phyloP scores from a whole-genome alignment of 2,329 filamentous ascomycete species.

The Aspergillus tanneri region DNA sequence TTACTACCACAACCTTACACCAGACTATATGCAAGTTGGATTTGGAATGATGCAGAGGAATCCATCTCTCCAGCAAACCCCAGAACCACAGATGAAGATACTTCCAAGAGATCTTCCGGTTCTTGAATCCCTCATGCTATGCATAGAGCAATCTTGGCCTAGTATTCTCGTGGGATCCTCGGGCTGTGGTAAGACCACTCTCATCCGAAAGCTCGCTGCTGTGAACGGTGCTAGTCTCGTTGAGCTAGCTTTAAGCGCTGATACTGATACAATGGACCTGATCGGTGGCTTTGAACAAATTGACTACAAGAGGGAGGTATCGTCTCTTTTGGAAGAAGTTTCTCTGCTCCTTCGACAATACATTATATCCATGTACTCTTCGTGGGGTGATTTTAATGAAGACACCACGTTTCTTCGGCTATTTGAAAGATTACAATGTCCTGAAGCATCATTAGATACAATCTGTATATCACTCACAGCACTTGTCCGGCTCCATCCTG shows the following conservation, averaged over 20 bases:
- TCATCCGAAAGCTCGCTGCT: slow-evolving; percentile 78
- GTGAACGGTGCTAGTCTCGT: slow-evolving; percentile 72
- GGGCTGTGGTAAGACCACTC: slow-evolving; percentile 80
- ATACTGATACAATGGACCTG: slow-evolving; percentile 95
- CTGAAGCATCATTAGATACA: slow-evolving; percentile 30
- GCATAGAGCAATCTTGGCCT: slow-evolving; percentile 81
- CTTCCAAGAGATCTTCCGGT: slow-evolving; percentile 57
- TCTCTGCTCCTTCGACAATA: slow-evolving; percentile 52
- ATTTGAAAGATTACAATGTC: slow-evolving; percentile 32
- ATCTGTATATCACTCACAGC: slow-evolving; percentile 32
- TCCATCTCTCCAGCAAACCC: slow-evolving; percentile 35
- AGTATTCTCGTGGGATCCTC: slow-evolving; percentile 84
- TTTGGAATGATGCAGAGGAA: slow-evolving; percentile 68
- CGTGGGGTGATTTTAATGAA: slow-evolving; percentile 21
- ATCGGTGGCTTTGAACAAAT: slow-evolving; percentile 96
- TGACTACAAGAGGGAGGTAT: slow-evolving; percentile 72
- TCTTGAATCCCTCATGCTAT: slow-evolving; percentile 83
- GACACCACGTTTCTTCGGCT: slow-evolving; percentile 31
- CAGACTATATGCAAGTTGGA: slow-evolving; percentile 72
- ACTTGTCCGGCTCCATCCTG: slow-evolving; percentile 44
- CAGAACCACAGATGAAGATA: slow-evolving; percentile 35
- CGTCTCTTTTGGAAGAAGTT: slow-evolving; percentile 58
- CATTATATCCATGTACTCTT: slow-evolving; percentile 32
- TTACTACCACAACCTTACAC: slow-evolving; percentile 70
- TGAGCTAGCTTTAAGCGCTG: slow-evolving; percentile 86